phyloP scores from a whole-genome alignment of 2,329 filamentous ascomycete species.

The Apiospora marii region DNA sequence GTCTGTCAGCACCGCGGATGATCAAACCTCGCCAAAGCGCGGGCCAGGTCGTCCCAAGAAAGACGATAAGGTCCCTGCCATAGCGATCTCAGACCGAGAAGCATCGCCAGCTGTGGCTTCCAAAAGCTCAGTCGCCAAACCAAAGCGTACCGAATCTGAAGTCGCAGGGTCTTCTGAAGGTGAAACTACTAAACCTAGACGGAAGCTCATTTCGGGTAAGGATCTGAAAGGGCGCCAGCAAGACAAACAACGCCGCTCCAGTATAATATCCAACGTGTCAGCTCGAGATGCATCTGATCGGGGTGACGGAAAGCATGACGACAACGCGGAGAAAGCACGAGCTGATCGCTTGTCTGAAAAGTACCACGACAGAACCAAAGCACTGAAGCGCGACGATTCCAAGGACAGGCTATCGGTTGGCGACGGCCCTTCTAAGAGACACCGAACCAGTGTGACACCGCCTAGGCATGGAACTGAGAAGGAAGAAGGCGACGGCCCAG shows the following conservation, averaged over 20 bases:
- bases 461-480: slow-evolving; percentile 61
- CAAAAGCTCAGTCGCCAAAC: slow-evolving; percentile 55
- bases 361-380: slow-evolving; percentile 66
- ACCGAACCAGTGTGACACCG: slow-evolving; percentile 66
- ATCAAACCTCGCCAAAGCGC: slow-evolving; percentile 57
- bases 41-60: slow-evolving; percentile 62
- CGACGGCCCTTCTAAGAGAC: slow-evolving; percentile 64
- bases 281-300: slow-evolving; percentile 63
- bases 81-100: slow-evolving; percentile 61
- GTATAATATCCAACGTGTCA: slow-evolving; percentile 64
- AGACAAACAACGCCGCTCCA: slow-evolving; percentile 65
- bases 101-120: slow-evolving; percentile 53
- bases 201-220: slow-evolving; percentile 70
- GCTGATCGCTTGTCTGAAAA: slow-evolving; percentile 56
- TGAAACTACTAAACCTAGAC: slow-evolving; percentile 64
- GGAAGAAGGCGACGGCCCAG: slow-evolving; percentile 58
- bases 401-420: slow-evolving; percentile 60
- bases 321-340: slow-evolving; percentile 56
- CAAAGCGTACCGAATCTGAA: slow-evolving; percentile 64
- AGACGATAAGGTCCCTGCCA: slow-evolving; percentile 58
- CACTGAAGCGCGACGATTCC: slow-evolving; percentile 68
- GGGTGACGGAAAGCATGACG: slow-evolving; percentile 58
- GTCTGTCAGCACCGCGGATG: slow-evolving; percentile 54
- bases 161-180: slow-evolving; percentile 63
- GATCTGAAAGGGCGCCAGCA: slow-evolving; percentile 65